Evolutionary conservation across 495 filamentous ascomycete genomes (phyloP), one percentile per base, ranked within the genome.

Genomic region (Hypoxylon trugodes): DNA sequence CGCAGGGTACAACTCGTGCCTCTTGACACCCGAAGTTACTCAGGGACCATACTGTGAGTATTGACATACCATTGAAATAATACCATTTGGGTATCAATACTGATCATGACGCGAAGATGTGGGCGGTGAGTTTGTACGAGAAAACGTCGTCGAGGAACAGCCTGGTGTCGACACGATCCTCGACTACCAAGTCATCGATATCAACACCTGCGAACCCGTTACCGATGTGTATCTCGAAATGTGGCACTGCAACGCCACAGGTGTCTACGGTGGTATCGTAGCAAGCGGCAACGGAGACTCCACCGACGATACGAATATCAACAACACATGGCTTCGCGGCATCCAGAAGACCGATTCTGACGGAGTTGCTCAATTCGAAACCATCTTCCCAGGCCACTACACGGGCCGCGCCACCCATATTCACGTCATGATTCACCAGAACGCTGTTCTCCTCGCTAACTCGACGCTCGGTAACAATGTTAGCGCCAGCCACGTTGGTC

Each of bases 121-220:
- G 28, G 47, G 62, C 30, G 76, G 76, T 32, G 74, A 78, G 59
- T 68, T 75, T 12, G 81, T 89, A 65, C 80, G 86, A 25, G 67
- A 77, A 47, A 75, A 88, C 60, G 75, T 89, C 28, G 70, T 75
- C n/a, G 86, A 89, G 48, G 72, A 68, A 21, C 76, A 89, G 65
- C 52, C 64, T 8, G 87, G 87, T 56, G 78, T 89, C 13, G 69
- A 78, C 8, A 74, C 87, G 13, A 79, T 80, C 48, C 74, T 88
- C 36, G 87, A 89, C 58, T 76, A 88, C 64, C 84, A 87, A 60
- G 68, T 89, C 25, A 76, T 88, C 54, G 82, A 89, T 69, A 76
- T 74, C 33, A 79, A 81, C 26, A 86, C 81, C 25, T 89, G 85
- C 74, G 73, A 86, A 25, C 81, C 85, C 0, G 69, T 88, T 6